A percentile compares a stretch with the other conserved stretches of the same genome.
These are phyloP conservation scores for Fusarium sp. DNA, from an alignment of 2,329 filamentous ascomycete species.

Conservation along the genomic window DNA sequence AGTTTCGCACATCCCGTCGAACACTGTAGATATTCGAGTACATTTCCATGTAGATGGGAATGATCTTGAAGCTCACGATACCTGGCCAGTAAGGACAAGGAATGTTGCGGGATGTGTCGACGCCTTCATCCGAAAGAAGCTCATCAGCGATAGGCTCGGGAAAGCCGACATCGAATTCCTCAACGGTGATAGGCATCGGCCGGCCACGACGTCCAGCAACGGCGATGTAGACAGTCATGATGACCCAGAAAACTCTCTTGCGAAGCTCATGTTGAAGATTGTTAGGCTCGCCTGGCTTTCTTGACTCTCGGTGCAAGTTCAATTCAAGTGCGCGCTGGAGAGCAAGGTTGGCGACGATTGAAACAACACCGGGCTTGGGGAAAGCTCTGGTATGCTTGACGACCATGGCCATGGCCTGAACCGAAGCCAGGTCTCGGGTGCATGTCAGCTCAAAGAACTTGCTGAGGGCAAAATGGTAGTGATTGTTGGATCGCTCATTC, in stretches of 20 bases:
- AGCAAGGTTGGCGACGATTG: slow-evolving; percentile 73
- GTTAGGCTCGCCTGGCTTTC: slow-evolving; percentile 58
- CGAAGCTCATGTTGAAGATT: slow-evolving; percentile 79
- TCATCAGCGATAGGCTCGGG: slow-evolving; percentile 79
- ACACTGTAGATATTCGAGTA: slow-evolving; percentile 82
- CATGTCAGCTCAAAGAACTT: slow-evolving; percentile 74
- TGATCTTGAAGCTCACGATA: slow-evolving; percentile 72
- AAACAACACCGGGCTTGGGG: slow-evolving; percentile 81
- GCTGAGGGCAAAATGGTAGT: slow-evolving; percentile 81
- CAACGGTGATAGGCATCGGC: slow-evolving; percentile 78
- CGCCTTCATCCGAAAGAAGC: slow-evolving; percentile 71
- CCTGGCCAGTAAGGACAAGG: slow-evolving; percentile 76
- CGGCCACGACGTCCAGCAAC: slow-evolving; percentile 80
- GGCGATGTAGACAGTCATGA: slow-evolving; percentile 74
- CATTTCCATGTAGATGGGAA: slow-evolving; percentile 77
- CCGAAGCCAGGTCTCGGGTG: slow-evolving; percentile 71
- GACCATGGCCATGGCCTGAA: slow-evolving; percentile 80
- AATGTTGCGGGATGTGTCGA: slow-evolving; percentile 65
- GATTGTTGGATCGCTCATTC: slow-evolving; percentile 76
- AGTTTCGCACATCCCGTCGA: slow-evolving; percentile 70
- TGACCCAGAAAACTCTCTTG: slow-evolving; percentile 81
- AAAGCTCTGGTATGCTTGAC: slow-evolving; percentile 80
- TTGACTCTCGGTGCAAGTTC: slow-evolving; percentile 78
- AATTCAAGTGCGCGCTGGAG: slow-evolving; percentile 78
- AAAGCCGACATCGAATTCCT: slow-evolving; percentile 83